These are phyloP conservation scores for Populus deltoides DNA, from an alignment of 345 rosid genomes.

Conservation along the genomic window DNA sequence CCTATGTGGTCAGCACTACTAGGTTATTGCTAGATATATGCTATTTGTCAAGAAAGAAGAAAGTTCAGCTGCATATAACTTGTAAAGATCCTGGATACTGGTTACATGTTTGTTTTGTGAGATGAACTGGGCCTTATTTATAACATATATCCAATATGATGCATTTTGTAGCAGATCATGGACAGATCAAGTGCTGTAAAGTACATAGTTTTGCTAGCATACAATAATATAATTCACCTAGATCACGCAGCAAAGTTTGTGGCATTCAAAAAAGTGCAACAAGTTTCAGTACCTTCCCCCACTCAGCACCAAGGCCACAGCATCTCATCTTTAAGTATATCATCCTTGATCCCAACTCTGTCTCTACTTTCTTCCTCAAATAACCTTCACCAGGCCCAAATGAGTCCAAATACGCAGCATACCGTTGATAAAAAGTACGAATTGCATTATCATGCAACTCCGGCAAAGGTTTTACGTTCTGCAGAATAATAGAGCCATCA, in stretches of 20 bases:
- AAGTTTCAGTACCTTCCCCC: slow-evolving; percentile 81
- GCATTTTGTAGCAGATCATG: background rate
- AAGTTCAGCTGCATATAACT: too few species aligned
- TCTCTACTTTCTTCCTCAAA: slow-evolving; percentile 88
- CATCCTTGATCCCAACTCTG: slow-evolving; percentile 89
- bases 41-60: background rate
- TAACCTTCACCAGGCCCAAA: slow-evolving; percentile 73
- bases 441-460: slow-evolving; percentile 51
- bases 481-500: slow-evolving; percentile 26
- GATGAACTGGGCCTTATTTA: background rate
- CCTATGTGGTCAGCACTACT: background rate
- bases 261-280: background rate
- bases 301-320: slow-evolving; percentile 73
- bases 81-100: background rate
- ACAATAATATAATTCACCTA: background rate
- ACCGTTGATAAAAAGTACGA: slow-evolving; percentile 54
- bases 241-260: background rate
- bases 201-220: background rate
- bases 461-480: slow-evolving; percentile 76
- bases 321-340: slow-evolving; percentile 97
- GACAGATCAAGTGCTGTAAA: background rate
- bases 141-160: background rate
- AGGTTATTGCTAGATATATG: background rate
- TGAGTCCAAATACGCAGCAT: slow-evolving; percentile 57
- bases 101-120: background rate